Percentiles rank a stretch among this genome's conserved stretches.
Conservation (phyloP, 306 rosid genomes). For the Dryas drummondii region DNA sequence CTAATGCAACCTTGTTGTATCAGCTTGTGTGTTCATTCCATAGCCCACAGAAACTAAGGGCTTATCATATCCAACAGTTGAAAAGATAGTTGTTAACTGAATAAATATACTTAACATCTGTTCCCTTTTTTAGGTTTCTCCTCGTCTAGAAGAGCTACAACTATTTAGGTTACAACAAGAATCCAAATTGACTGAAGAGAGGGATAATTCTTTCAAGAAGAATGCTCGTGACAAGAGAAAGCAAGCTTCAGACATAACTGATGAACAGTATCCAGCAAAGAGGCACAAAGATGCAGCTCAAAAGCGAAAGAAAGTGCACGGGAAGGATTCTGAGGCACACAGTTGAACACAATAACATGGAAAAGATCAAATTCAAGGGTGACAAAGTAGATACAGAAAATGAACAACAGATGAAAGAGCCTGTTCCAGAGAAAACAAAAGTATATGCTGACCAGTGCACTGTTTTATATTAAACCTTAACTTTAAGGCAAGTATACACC, state of each 20-base stretch:
- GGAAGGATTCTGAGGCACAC: constrained; percentile 44
- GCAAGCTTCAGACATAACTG: constrained; percentile 45
- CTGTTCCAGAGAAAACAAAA: too few species aligned
- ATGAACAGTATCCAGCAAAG: constrained; percentile 60
- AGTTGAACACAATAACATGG: constrained; percentile 34
- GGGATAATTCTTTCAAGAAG: constrained; percentile 50
- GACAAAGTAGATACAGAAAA: constrained; percentile 39
- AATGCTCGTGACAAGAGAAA: constrained; percentile 68
- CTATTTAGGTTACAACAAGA: constrained; percentile 68
- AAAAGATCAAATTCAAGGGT: constrained; percentile 36
- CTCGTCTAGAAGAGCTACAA: constrained; percentile 73
- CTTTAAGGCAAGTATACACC: too few species aligned
- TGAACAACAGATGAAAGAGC: constrained; percentile 29
- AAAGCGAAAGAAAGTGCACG: constrained; percentile 42
- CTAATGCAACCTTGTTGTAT: not conserved
- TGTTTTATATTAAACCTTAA: too few species aligned
- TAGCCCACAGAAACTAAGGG: too few species aligned
- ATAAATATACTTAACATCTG: not conserved
- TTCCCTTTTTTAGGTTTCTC: constrained; percentile 51
- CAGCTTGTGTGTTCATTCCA: not conserved
- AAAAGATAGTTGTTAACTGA: not conserved
- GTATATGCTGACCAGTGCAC: too few species aligned
- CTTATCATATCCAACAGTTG: too few species aligned
- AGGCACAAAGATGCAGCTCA: constrained; percentile 50
- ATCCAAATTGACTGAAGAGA: constrained; percentile 54